phyloP scores from a whole-genome alignment of 2,329 filamentous ascomycete species.

The Cladosporium colombiae region DNA sequence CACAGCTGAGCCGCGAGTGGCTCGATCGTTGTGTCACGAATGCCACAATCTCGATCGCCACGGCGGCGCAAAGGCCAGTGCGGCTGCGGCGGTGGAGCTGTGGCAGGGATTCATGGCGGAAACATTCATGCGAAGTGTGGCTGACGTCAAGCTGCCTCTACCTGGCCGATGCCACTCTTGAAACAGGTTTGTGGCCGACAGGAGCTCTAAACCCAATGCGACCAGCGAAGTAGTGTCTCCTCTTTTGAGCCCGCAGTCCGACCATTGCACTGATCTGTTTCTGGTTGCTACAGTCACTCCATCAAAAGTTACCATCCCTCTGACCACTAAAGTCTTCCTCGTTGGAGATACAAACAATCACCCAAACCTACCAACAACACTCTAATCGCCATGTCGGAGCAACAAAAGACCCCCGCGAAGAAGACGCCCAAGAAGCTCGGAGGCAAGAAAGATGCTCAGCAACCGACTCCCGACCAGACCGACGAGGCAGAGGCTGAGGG shows the following conservation, averaged over 20 bases:
- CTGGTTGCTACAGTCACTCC: conserved; percentile 3
- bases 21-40: conserved; percentile 14
- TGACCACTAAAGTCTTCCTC: conserved; percentile 1
- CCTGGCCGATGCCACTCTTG: conserved; percentile 10
- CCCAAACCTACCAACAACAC: not conserved
- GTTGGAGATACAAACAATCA: conserved; percentile 6
- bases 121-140: not conserved
- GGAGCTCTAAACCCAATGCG: conserved; percentile 14
- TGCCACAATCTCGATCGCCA: conserved; percentile 10
- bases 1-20: conserved; percentile 14
- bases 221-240: conserved; percentile 12
- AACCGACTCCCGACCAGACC: conserved; percentile 48
- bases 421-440: conserved; percentile 54
- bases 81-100: conserved; percentile 7
- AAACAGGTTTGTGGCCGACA: conserved; percentile 15
- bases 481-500: conserved; percentile 41
- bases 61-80: conserved; percentile 7
- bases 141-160: conserved; percentile 14
- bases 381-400: conserved; percentile 1
- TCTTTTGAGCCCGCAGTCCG: conserved; percentile 12
- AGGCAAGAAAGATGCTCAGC: conserved; percentile 46
- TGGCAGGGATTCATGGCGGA: conserved; percentile 4
- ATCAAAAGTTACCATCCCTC: not conserved
- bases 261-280: conserved; percentile 11
- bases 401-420: conserved; percentile 34